phyloP scores from a whole-genome alignment of 2,329 filamentous ascomycete species.

The Microsporum canis region DNA sequence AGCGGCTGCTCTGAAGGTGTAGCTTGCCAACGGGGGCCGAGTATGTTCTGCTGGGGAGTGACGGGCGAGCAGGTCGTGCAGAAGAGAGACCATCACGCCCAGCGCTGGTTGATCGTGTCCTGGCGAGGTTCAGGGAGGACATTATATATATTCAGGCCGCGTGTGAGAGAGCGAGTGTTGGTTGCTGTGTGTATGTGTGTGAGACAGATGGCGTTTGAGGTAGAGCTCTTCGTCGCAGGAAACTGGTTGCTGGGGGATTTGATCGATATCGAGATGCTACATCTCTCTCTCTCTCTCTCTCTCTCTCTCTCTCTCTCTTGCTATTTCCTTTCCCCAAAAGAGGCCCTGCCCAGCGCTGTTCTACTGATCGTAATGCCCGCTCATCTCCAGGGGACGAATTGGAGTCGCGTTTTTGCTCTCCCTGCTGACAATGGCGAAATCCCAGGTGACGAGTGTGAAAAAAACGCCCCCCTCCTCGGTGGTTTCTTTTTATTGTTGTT shows the following conservation, averaged over 20 bases:
- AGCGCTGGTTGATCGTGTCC: slow-evolving; percentile 26
- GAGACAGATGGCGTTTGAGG: neutral
- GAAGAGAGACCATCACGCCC: slow-evolving; percentile 17
- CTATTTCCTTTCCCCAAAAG: neutral
- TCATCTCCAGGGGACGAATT: neutral
- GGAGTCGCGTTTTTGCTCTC: neutral
- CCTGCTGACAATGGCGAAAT: neutral
- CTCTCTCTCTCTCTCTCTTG: neutral
- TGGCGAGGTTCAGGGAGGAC: slow-evolving; percentile 19
- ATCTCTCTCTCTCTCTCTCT: neutral
- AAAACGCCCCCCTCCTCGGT: neutral
- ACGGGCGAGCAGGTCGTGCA: slow-evolving; percentile 21
- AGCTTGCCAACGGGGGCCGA: slow-evolving; percentile 25
- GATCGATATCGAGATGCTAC: neutral
- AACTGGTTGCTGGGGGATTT: neutral
- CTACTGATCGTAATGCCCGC: neutral
- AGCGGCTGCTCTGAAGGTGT: neutral
- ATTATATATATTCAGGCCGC: slow-evolving; percentile 1
- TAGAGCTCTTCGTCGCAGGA: neutral
- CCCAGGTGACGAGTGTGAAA: neutral
- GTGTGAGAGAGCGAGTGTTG: neutral
- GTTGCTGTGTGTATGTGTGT: neutral
- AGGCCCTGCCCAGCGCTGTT: neutral
- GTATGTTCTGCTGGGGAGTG: slow-evolving; percentile 24
- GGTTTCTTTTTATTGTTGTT: neutral